Evolutionary conservation across 202 grass and related monocot species (phyloP).

Genomic region (Dendrocalamus latiflorus): DNA sequence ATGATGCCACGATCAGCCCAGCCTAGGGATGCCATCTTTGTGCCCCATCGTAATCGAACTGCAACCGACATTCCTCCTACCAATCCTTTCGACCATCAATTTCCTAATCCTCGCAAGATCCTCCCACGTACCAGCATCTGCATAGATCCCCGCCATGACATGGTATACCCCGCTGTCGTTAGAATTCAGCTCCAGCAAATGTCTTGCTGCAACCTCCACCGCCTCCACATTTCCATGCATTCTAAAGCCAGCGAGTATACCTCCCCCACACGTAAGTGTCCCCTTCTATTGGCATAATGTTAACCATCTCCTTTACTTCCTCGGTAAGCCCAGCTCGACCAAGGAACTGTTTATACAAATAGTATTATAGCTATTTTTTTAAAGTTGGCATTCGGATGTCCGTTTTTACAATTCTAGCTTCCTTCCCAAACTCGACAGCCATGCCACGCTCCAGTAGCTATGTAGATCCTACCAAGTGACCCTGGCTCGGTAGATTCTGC

Average conservation of each 20-base stretch:
- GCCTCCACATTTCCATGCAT: slow-evolving; percentile 46
- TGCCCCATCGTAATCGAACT: too few relatives aligned
- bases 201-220: slow-evolving; percentile 43
- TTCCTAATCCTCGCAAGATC: slow-evolving; percentile 56
- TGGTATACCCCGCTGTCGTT: slow-evolving; percentile 60
- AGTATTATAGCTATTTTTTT: too few relatives aligned
- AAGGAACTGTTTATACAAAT: too few relatives aligned
- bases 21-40: too few relatives aligned
- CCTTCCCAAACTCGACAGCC: too few relatives aligned
- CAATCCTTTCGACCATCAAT: slow-evolving; percentile 39
- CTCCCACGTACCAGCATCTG: slow-evolving; percentile 48
- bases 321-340: slow-evolving; percentile 48
- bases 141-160: slow-evolving; percentile 47
- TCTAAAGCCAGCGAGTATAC: slow-evolving; percentile 66
- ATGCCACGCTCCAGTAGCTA: too few relatives aligned
- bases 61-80: too few relatives aligned
- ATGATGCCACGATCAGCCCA: too few relatives aligned
- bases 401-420: too few relatives aligned
- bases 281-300: slow-evolving; percentile 48
- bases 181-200: slow-evolving; percentile 47
- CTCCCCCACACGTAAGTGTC: slow-evolving; percentile 59
- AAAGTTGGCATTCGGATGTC: too few relatives aligned
- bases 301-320: slow-evolving; percentile 54
- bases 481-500: too few relatives aligned
- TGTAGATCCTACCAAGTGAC: too few relatives aligned